Conservation (phyloP, 2,329 filamentous ascomycete genomes). For the Epichloe typhina region DNA sequence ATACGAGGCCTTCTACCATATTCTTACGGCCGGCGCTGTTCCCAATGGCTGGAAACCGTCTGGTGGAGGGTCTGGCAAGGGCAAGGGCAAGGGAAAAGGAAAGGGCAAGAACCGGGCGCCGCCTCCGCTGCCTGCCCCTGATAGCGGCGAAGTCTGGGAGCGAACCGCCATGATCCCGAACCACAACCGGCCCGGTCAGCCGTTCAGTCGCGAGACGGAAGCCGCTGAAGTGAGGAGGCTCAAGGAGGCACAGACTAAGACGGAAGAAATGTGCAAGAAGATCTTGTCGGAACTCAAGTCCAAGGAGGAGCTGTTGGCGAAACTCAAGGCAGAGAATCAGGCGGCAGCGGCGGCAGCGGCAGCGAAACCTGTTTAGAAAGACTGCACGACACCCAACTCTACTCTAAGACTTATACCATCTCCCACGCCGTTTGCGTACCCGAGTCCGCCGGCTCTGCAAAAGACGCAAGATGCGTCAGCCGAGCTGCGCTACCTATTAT, state of each 20-base stretch:
- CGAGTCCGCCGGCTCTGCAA: not conserved
- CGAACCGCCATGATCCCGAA: slow-evolving; percentile 65
- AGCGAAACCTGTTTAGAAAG: slow-evolving; percentile 17
- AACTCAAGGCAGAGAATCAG: slow-evolving; percentile 45
- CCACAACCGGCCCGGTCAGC: slow-evolving; percentile 50
- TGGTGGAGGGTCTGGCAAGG: slow-evolving; percentile 33
- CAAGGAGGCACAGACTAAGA: slow-evolving; percentile 49
- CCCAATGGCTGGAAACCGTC: slow-evolving; percentile 29
- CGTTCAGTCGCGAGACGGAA: slow-evolving; percentile 63
- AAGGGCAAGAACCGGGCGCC: slow-evolving; percentile 30
- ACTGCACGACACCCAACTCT: not conserved
- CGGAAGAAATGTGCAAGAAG: slow-evolving; percentile 45
- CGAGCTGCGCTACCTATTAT: not conserved
- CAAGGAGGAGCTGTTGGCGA: slow-evolving; percentile 48
- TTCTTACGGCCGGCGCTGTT: slow-evolving; percentile 62
- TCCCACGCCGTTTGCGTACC: not conserved
- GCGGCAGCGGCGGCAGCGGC: slow-evolving; percentile 30
- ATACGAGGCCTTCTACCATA: slow-evolving; percentile 80
- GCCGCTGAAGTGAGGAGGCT: slow-evolving; percentile 47
- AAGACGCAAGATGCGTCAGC: not conserved
- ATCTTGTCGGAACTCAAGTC: slow-evolving; percentile 48
- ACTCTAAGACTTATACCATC: not conserved
- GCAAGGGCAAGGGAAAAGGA: slow-evolving; percentile 34
- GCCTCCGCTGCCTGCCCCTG: slow-evolving; percentile 22
- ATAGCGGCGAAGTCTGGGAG: slow-evolving; percentile 42